These are phyloP conservation scores for Luzula sylvatica DNA, from an alignment of 176 grass and related monocot genomes.

Conservation along the genomic window DNA sequence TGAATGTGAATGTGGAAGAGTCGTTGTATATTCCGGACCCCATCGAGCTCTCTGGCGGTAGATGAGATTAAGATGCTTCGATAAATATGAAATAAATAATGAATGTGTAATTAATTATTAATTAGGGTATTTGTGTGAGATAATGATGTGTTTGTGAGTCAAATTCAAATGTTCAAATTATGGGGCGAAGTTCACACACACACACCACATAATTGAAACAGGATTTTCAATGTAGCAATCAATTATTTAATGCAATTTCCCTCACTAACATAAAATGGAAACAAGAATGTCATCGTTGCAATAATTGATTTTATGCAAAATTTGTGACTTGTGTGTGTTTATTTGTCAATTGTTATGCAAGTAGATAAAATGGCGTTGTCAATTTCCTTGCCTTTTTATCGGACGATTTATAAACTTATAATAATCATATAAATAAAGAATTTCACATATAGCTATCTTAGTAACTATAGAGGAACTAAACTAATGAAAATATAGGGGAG, in stretches of 20 bases:
- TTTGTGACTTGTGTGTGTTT: conserved; percentile 3
- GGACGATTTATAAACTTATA: no score
- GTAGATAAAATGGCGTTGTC: neutral
- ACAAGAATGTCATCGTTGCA: no score
- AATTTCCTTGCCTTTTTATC: neutral
- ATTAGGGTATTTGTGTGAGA: no score
- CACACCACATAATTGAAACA: neutral
- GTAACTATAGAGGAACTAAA: no score
- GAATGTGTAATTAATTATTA: no score
- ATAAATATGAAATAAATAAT: conserved; percentile 9
- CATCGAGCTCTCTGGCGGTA: conserved; percentile 12
- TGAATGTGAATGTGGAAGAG: neutral
- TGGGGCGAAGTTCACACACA: neutral
- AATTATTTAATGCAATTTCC: neutral
- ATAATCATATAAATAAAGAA: no score
- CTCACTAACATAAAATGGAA: no score
- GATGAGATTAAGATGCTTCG: conserved; percentile 1
- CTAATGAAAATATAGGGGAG: no score
- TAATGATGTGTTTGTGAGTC: no score
- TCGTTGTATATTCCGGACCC: conserved; percentile 9
- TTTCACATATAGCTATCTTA: no score
- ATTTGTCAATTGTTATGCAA: neutral
- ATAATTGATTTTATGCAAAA: no score
- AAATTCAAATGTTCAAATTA: no score
- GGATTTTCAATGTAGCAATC: neutral